Conservation (phyloP, 2,329 filamentous ascomycete species). For the Aspergillus sp. region DNA sequence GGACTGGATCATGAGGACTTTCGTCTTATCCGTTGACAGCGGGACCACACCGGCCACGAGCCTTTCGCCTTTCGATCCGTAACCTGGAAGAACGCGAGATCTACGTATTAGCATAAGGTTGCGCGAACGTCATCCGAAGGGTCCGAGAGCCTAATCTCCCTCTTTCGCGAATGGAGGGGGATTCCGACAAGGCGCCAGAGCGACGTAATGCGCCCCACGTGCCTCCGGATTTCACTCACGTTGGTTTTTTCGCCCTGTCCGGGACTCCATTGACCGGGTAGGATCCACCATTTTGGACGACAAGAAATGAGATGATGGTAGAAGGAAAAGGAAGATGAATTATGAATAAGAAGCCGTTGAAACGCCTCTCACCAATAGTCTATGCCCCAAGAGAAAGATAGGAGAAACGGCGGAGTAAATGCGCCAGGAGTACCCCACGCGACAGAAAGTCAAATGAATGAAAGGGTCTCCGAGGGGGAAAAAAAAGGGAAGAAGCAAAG, state of each 20-base stretch:
- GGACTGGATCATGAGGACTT: conserved; percentile 91
- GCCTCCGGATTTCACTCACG: conserved; percentile 38
- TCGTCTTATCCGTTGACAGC: conserved; percentile 78
- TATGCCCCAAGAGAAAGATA: conserved; percentile 4
- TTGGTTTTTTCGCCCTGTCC: conserved; percentile 50
- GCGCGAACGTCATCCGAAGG: conserved; percentile 2
- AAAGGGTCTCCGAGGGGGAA: conserved; percentile 1
- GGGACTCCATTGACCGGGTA: conserved; percentile 47
- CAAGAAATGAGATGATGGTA: conserved; percentile 2
- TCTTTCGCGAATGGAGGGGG: not conserved
- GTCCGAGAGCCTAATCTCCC: not conserved
- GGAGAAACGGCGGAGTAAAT: conserved; percentile 6
- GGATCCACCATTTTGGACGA: conserved; percentile 39
- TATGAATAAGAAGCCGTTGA: conserved; percentile 5
- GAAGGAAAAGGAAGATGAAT: conserved; percentile 8
- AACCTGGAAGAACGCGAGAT: conserved; percentile 58
- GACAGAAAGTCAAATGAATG: conserved; percentile 17
- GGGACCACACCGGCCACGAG: conserved; percentile 94
- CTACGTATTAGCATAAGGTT: conserved; percentile 20
- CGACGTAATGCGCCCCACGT: conserved; percentile 4
- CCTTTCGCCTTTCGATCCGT: conserved; percentile 86
- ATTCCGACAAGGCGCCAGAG: not conserved
- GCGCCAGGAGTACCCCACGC: conserved; percentile 14
- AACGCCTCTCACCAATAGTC: not conserved
- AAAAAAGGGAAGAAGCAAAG: conserved; percentile 8